phyloP scores from a whole-genome alignment of 768 basidiomycete species.

The Auricularia sp. region DNA sequence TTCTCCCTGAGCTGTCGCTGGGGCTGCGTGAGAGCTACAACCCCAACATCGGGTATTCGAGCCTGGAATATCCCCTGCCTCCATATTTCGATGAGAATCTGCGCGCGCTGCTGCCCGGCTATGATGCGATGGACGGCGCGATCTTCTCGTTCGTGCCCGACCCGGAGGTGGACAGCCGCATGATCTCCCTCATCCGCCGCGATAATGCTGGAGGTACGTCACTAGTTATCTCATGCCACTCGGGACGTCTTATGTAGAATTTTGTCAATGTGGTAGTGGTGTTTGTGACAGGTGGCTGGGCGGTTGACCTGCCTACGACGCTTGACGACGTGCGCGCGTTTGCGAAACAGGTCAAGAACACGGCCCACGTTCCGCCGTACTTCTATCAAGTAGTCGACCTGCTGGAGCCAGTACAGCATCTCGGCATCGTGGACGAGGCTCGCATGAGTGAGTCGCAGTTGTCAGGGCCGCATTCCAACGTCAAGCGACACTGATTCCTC shows the following conservation, averaged over 20 bases:
- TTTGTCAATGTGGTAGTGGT: not conserved
- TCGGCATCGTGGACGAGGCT: too few species aligned
- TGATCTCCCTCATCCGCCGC: not conserved
- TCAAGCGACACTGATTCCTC: too few species aligned
- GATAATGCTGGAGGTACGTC: not conserved
- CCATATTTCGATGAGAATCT: conserved; percentile 7
- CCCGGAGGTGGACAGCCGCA: not conserved
- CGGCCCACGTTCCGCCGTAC: too few species aligned
- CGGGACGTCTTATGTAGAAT: not conserved
- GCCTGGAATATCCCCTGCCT: conserved; percentile 10
- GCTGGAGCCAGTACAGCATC: too few species aligned
- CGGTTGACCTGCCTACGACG: not conserved
- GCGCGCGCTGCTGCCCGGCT: not conserved
- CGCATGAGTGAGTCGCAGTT: too few species aligned
- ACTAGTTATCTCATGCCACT: not conserved
- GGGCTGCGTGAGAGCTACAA: conserved; percentile 5
- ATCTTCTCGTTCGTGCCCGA: not conserved
- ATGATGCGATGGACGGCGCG: not conserved
- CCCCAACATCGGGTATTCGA: conserved; percentile 14
- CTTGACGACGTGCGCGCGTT: not conserved
- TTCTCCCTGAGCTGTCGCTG: not conserved
- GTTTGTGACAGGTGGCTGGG: not conserved
- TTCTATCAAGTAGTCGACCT: too few species aligned
- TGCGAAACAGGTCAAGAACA: not conserved
- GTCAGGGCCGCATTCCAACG: too few species aligned